Base-by-base conservation (phyloP, 1,284 basidiomycete genomes). In the Tremellales sp. region DNA sequence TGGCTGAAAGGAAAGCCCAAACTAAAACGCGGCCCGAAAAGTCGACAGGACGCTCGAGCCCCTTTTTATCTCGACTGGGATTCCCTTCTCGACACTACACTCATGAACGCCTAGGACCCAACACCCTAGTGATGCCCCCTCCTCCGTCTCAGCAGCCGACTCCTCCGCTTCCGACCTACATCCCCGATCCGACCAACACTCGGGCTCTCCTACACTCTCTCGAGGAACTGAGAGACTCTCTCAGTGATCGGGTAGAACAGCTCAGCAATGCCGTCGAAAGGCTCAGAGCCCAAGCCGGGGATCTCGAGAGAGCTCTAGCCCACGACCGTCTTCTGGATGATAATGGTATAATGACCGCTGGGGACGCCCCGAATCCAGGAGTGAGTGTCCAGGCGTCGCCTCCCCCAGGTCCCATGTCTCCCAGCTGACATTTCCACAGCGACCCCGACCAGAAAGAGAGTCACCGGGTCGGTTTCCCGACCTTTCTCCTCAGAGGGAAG, bases 151-250 rank as follows among this genome's bases (percentile, higher is more conserved):
- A 31, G 10, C 10, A 31, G 10, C 29, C 10, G 10, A 10, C 10
- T 10, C 29, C 29, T 10, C 29, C 29, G 16, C 10, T 10, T 10
- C 29, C 10, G 16, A 10, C 10, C 16, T 16, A 10, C 10, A 16
- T 31, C 9, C n/a, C n/a, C n/a, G 18, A 18, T 18, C n/a, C 18
- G n/a, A 18, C 37, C 6, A 39, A 25, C 21, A 53, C 53, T 9
- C 57, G 54, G 21, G 45, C 45, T 2, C 46, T 61, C 14, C 44
- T 59, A 14, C 45, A 34, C n/a, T 55, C 58, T 1, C 56, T 66
- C n/a, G 59, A 63, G 36, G 58, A 63, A 9, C 44, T 66, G 3
- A 53, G 59, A 16, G 60, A 63, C 41, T 56, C 54, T 1, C 51
- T 66, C 8, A 47, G 45, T 7, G 36, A 38, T 12, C 53, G 62